Evolutionary conservation across 2,329 filamentous ascomycete genomes (phyloP).

Genomic region (Paecilomyces variotii): DNA sequence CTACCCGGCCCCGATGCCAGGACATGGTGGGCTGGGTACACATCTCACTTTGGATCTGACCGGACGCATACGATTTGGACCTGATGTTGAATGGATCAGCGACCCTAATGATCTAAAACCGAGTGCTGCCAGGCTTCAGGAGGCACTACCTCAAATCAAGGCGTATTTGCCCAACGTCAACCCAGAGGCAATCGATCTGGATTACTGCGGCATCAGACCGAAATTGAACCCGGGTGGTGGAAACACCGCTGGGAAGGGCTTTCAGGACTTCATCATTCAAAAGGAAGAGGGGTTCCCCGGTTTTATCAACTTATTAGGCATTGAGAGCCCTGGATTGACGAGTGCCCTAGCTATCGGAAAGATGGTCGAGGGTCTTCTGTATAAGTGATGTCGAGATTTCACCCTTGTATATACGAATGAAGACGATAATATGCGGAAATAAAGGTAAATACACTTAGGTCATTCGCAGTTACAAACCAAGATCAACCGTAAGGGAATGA

Average conservation of each 20-base stretch:
- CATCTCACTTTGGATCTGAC: conserved; percentile 86
- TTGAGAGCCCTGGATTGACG: conserved; percentile 88
- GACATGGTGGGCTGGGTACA: conserved; percentile 81
- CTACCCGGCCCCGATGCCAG: conserved; percentile 79
- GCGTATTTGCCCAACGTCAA: conserved; percentile 72
- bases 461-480: too few species aligned
- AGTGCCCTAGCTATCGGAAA: conserved; percentile 80
- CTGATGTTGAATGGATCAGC: conserved; percentile 89
- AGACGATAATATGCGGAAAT: background rate
- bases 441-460: background rate
- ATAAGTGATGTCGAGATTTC: conserved; percentile 20
- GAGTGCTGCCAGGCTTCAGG: conserved; percentile 52
- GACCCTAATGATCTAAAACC: conserved; percentile 61
- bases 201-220: conserved; percentile 87
- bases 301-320: conserved; percentile 84
- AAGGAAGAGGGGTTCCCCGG: conserved; percentile 70
- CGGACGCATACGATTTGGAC: conserved; percentile 81
- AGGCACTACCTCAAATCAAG: conserved; percentile 66
- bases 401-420: background rate
- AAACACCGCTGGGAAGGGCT: conserved; percentile 48
- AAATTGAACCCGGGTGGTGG: conserved; percentile 64
- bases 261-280: conserved; percentile 75
- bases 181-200: conserved; percentile 56
- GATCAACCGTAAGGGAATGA: too few species aligned
- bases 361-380: conserved; percentile 55